Evolutionary conservation across 306 rosid species (phyloP).

Genomic region (Hippophae gyantsensis): DNA sequence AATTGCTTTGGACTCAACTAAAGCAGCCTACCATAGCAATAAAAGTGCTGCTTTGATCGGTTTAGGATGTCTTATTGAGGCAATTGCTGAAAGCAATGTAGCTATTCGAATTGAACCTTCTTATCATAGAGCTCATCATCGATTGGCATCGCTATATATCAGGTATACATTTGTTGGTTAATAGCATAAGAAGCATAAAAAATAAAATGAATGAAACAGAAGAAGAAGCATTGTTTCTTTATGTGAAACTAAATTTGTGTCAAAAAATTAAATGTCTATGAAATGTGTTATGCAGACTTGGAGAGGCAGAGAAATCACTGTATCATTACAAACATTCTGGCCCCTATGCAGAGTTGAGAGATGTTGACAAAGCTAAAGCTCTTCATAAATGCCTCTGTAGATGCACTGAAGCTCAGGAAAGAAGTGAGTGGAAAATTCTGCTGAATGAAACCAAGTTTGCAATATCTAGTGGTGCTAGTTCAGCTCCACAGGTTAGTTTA

Average conservation of each 20-base stretch:
- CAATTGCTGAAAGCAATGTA: constrained; percentile 55
- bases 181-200: background rate
- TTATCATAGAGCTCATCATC: constrained; percentile 73
- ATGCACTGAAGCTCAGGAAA: constrained; percentile 51
- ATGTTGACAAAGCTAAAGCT: constrained; percentile 39
- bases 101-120: constrained; percentile 72
- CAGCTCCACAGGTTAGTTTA: constrained; percentile 63
- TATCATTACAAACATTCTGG: constrained; percentile 45
- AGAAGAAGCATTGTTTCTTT: background rate
- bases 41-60: constrained; percentile 77
- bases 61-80: constrained; percentile 49
- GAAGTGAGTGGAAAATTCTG: constrained; percentile 53
- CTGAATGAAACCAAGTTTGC: constrained; percentile 58
- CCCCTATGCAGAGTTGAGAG: constrained; percentile 22
- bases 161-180: constrained; percentile 39
- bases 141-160: constrained; percentile 72
- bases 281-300: constrained; percentile 43
- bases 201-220: background rate
- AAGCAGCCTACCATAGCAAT: constrained; percentile 66
- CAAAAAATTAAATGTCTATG: background rate
- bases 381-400: constrained; percentile 50
- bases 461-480: constrained; percentile 58
- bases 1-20: constrained; percentile 55
- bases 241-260: background rate
- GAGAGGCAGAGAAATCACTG: constrained; percentile 69